Percentiles rank a stretch among this genome's conserved stretches.
phyloP scores from a whole-genome alignment of 1,284 basidiomycete genomes.

The Schizophyllum commune region DNA sequence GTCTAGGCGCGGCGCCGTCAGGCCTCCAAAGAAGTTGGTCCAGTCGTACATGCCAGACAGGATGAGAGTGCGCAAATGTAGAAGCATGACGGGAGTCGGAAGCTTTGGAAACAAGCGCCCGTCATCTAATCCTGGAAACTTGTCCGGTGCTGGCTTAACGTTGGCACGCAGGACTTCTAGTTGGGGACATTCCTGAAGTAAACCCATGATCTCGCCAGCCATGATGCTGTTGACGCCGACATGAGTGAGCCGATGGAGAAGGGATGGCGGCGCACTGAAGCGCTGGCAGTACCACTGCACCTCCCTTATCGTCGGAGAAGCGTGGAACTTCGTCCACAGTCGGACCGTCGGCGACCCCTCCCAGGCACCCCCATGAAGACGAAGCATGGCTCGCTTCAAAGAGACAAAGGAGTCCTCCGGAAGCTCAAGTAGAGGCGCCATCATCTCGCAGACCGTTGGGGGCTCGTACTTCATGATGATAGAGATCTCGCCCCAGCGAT shows the following conservation, averaged over 20 bases:
- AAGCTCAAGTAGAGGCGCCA: neutral
- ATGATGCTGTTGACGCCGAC: neutral
- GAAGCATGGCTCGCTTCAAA: neutral
- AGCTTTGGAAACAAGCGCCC: neutral
- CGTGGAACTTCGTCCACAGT: neutral
- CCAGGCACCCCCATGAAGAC: neutral
- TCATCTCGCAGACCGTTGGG: neutral
- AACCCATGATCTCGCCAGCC: neutral
- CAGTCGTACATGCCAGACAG: neutral
- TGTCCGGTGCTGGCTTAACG: neutral
- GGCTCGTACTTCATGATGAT: neutral
- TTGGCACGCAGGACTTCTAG: neutral
- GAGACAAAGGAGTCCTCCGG: neutral
- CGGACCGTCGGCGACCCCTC: neutral
- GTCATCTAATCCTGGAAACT: neutral
- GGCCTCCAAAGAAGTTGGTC: too few relatives aligned
- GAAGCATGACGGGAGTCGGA: neutral
- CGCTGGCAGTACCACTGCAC: neutral
- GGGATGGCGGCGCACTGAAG: neutral
- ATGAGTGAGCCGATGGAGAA: neutral
- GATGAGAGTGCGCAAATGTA: neutral
- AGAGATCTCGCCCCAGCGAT: neutral
- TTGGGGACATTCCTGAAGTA: neutral
- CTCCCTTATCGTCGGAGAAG: neutral
- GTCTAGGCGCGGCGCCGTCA: too few relatives aligned